Conservation (phyloP, 2,329 filamentous ascomycete genomes). For the Meredithiella fracta region DNA sequence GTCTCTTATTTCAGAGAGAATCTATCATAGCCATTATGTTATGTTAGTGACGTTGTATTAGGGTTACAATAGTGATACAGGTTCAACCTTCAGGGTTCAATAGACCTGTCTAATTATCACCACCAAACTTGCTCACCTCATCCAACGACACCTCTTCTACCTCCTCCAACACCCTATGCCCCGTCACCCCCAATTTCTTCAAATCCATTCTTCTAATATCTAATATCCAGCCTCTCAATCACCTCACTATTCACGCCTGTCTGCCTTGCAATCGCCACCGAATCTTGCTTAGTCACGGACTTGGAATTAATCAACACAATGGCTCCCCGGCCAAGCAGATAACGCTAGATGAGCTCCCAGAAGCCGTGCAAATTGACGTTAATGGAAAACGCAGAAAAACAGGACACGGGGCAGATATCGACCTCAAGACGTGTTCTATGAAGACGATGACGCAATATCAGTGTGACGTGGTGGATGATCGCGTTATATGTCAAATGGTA, state of each 20-base stretch:
- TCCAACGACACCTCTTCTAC: slow-evolving; percentile 41
- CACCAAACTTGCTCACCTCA: slow-evolving; percentile 30
- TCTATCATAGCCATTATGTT: slow-evolving; percentile 15
- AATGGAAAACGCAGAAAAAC: slow-evolving; percentile 36
- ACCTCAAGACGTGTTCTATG: slow-evolving; percentile 39
- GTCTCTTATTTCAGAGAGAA: slow-evolving; percentile 15
- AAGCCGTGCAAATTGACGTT: slow-evolving; percentile 31
- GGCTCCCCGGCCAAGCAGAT: slow-evolving; percentile 43
- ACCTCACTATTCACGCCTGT: neutral
- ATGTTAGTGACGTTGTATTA: neutral
- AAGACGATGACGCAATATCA: slow-evolving; percentile 44
- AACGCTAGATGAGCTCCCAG: slow-evolving; percentile 33
- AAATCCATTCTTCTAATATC: slow-evolving; percentile 19
- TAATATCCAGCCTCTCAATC: slow-evolving; percentile 17
- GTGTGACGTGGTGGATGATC: slow-evolving; percentile 34
- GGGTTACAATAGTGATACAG: slow-evolving; percentile 1
- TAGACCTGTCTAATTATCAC: slow-evolving; percentile 15
- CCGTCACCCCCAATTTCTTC: slow-evolving; percentile 26
- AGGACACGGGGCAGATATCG: slow-evolving; percentile 22
- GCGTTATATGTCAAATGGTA: slow-evolving; percentile 39
- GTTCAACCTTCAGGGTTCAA: slow-evolving; percentile 18
- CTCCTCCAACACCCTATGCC: slow-evolving; percentile 35
- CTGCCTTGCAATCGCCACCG: neutral
- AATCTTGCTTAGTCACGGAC: neutral
- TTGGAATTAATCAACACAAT: slow-evolving; percentile 23